Conservation (phyloP, 2,329 filamentous ascomycete species). For the Volutella citrinella region DNA sequence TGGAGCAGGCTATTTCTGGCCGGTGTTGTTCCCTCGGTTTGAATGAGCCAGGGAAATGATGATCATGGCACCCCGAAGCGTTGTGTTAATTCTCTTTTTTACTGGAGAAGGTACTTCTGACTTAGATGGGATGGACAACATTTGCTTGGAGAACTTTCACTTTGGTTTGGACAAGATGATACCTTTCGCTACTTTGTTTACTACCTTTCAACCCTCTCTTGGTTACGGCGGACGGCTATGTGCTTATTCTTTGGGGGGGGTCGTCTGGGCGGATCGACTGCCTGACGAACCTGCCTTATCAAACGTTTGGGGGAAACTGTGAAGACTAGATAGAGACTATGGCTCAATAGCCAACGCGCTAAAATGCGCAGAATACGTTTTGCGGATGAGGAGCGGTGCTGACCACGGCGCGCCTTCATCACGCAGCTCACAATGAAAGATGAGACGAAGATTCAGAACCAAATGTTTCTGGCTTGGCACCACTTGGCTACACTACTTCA, state of each 20-base stretch:
- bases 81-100: conserved; percentile 14
- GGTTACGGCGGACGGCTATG: background rate
- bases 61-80: conserved; percentile 14
- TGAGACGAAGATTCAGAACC: no score
- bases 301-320: background rate
- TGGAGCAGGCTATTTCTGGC: conserved; percentile 9
- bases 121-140: background rate
- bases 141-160: background rate
- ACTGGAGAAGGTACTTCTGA: conserved; percentile 13
- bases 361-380: conserved; percentile 15
- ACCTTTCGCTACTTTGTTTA: background rate
- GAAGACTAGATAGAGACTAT: conserved; percentile 11
- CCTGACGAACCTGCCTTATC: background rate
- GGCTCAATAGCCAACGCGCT: conserved; percentile 14
- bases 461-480: no score
- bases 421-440: no score
- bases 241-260: background rate
- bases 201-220: background rate
- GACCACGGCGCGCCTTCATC: no score
- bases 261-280: no score
- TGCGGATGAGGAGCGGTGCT: conserved; percentile 5
- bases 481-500: no score
- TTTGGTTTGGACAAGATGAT: background rate
- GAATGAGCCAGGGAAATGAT: background rate
- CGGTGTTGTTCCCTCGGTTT: conserved; percentile 6